Evolutionary conservation across 129 eudicot genomes (phyloP).

Genomic region (Smallanthus sonchifolius): DNA sequence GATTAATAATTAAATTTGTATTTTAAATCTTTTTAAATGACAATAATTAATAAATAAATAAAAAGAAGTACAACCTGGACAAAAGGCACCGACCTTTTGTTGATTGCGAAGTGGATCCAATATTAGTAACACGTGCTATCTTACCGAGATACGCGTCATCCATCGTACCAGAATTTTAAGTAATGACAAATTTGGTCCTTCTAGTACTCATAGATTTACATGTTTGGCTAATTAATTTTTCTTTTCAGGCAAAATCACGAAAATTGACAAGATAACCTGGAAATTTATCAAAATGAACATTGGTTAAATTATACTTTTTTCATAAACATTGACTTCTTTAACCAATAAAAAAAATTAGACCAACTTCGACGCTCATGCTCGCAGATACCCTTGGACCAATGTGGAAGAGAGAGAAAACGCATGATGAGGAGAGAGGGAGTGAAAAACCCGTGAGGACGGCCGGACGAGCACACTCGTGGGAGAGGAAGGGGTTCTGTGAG

Average conservation of each 20-base stretch:
- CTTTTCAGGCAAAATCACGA: background rate
- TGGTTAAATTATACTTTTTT: background rate
- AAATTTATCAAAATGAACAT: background rate
- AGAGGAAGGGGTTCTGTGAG: no score
- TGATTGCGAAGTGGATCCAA: slow-evolving; percentile 14
- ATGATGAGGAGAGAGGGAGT: no score
- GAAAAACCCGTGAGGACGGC: no score
- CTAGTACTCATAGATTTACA: background rate
- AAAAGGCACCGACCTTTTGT: slow-evolving; percentile 35
- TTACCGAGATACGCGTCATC: slow-evolving; percentile 24
- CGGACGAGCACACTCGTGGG: no score
- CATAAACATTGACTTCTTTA: background rate
- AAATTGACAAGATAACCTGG: background rate
- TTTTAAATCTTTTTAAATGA: background rate
- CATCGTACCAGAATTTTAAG: background rate
- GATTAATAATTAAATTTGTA: no score
- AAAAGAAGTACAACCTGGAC: background rate
- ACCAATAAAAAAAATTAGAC: no score
- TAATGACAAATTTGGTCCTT: background rate
- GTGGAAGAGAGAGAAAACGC: no score
- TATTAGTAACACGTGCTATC: slow-evolving; percentile 18
- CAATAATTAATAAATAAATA: background rate
- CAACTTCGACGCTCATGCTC: no score
- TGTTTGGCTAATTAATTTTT: background rate
- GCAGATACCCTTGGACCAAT: no score